A percentile compares a stretch with the other conserved stretches of the same genome.
phyloP scores from a whole-genome alignment of 805 yeast species.

The Yamadazyma sp. region DNA sequence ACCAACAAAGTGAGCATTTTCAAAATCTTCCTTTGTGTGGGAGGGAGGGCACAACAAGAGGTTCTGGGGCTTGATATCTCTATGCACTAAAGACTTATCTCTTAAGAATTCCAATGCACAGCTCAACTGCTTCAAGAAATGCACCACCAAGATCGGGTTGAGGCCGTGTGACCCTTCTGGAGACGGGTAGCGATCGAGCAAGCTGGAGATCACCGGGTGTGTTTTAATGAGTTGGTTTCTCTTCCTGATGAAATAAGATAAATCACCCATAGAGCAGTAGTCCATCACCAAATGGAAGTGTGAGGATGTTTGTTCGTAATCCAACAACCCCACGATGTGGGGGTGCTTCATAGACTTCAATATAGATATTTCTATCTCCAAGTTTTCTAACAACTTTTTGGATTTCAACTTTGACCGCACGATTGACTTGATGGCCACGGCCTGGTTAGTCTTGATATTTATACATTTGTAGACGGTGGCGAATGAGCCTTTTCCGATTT shows the following conservation, averaged over 20 bases:
- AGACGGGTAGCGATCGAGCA: slow-evolving; percentile 80
- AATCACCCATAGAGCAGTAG: slow-evolving; percentile 92
- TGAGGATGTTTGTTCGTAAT: slow-evolving; percentile 71
- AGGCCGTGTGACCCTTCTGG: slow-evolving; percentile 78
- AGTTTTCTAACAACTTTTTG: slow-evolving; percentile 83
- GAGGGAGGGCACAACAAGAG: slow-evolving; percentile 79
- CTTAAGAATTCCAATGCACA: slow-evolving; percentile 82
- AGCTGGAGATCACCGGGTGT: slow-evolving; percentile 75
- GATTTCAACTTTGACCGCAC: slow-evolving; percentile 77
- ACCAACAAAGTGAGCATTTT: slow-evolving; percentile 63
- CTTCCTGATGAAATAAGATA: slow-evolving; percentile 80
- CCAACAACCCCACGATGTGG: slow-evolving; percentile 84
- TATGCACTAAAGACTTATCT: slow-evolving; percentile 80
- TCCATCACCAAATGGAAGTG: slow-evolving; percentile 94
- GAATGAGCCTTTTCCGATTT: slow-evolving; percentile 94
- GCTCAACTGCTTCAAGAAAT: slow-evolving; percentile 83
- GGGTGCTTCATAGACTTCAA: slow-evolving; percentile 87
- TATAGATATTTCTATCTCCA: slow-evolving; percentile 90
- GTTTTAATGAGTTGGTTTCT: slow-evolving; percentile 67
- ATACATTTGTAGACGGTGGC: slow-evolving; percentile 92
- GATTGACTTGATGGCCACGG: slow-evolving; percentile 90
- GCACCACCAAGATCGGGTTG: slow-evolving; percentile 73
- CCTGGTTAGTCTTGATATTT: slow-evolving; percentile 47
- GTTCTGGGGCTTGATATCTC: slow-evolving; percentile 96
- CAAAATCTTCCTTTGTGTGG: slow-evolving; percentile 60